Percentiles rank a stretch among this genome's conserved stretches.
Conservation (phyloP, 352 stramenopile species). For the Pythium utonaiense region DNA sequence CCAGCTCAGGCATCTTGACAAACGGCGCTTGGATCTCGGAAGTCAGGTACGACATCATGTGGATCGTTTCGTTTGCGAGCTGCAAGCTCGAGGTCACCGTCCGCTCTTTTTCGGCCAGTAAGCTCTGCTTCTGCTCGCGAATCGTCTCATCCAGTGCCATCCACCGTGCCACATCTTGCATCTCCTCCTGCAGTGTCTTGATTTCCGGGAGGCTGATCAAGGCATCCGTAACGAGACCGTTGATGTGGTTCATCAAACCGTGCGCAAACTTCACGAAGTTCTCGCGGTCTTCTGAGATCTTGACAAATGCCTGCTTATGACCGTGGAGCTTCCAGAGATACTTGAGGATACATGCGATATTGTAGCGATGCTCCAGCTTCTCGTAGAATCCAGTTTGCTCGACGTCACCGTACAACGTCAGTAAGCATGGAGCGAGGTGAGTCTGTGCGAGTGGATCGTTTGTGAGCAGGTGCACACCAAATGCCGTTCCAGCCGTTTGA, state of each 20-base stretch:
- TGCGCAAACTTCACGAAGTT: conserved; percentile 98
- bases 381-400: conserved; percentile 98
- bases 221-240: conserved; percentile 93
- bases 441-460: conserved; percentile 64
- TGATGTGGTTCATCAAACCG: conserved; percentile 99
- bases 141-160: conserved; percentile 88
- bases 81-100: conserved; percentile 92
- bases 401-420: conserved; percentile 98
- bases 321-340: conserved; percentile 95
- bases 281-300: conserved; percentile 90
- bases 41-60: conserved; percentile 97
- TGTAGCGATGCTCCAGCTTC: conserved; percentile 95
- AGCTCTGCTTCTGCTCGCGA: conserved; percentile 83
- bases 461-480: conserved; percentile 58
- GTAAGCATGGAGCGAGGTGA: conserved; percentile 92
- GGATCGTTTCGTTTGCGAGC: conserved; percentile 96
- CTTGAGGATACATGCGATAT: conserved; percentile 96
- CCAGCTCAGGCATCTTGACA: conserved; percentile 90
- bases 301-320: conserved; percentile 93
- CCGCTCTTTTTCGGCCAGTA: conserved; percentile 87
- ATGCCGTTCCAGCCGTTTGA: conserved; percentile 46
- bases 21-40: conserved; percentile 94
- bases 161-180: conserved; percentile 72
- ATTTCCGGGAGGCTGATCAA: conserved; percentile 97
- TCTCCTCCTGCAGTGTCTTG: conserved; percentile 91